A percentile compares a stretch with the other conserved stretches of the same genome.
These are phyloP conservation scores for Dissophora globulifera DNA, from an alignment of 192 early-diverging fungal species.

Conservation along the genomic window DNA sequence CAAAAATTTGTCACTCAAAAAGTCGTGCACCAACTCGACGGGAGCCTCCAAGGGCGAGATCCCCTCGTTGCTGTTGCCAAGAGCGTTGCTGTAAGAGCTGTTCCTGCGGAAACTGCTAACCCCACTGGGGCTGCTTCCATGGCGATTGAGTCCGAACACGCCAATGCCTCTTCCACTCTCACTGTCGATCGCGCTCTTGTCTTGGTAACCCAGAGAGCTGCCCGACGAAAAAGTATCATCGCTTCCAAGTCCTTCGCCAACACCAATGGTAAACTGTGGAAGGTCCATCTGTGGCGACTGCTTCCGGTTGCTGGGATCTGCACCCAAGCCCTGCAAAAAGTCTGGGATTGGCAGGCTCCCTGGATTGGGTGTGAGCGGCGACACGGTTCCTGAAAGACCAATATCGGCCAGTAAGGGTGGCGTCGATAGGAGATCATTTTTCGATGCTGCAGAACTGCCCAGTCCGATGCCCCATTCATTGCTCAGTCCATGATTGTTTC, in stretches of 20 bases:
- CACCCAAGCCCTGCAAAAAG: constrained; percentile 8
- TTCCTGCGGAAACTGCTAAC: too few relatives aligned
- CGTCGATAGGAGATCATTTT: constrained; percentile 1
- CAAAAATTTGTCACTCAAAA: constrained; percentile 16
- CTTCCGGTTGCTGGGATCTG: background rate
- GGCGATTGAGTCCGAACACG: background rate
- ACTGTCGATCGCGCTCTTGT: constrained; percentile 14
- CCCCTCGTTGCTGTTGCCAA: background rate
- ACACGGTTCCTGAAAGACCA: constrained; percentile 1
- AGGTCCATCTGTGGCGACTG: background rate
- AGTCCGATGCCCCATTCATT: constrained; percentile 27
- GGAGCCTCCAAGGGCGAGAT: constrained; percentile 1
- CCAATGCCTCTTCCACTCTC: constrained; percentile 1
- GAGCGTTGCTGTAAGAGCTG: too few relatives aligned
- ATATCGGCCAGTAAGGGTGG: constrained; percentile 15
- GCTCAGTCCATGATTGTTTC: constrained; percentile 26
- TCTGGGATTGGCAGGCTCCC: background rate
- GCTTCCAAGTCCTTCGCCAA: background rate
- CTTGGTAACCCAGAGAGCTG: background rate
- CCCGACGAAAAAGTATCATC: background rate
- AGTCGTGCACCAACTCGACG: constrained; percentile 20
- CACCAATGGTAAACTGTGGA: background rate
- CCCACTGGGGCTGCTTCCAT: background rate
- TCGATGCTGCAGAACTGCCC: background rate
- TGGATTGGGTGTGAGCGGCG: constrained; percentile 1